A percentile compares a stretch with the other conserved stretches of the same genome.
Evolutionary conservation across 495 filamentous ascomycete genomes (phyloP).

Genomic region (Lophium mytilinum): DNA sequence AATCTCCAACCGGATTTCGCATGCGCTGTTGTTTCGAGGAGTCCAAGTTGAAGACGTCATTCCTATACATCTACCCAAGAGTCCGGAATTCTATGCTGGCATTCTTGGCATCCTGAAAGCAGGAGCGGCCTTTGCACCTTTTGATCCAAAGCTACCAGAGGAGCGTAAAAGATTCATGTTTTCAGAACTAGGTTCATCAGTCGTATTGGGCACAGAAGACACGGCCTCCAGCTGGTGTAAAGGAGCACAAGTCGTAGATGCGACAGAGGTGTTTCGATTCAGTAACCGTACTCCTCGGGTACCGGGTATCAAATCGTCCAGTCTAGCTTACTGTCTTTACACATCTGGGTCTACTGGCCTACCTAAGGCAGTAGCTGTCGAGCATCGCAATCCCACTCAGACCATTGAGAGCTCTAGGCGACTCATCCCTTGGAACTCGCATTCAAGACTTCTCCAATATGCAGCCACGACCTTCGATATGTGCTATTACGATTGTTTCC

Average conservation of each 20-base stretch:
- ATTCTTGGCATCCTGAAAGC: conserved; percentile 37
- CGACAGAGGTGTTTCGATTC: background rate
- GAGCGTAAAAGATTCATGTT: conserved; percentile 35
- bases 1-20: conserved; percentile 33
- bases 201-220: conserved; percentile 15
- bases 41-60: conserved; percentile 32
- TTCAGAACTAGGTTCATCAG: conserved; percentile 29
- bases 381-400: conserved; percentile 34
- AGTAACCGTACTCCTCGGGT: conserved; percentile 7
- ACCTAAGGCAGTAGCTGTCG: conserved; percentile 36
- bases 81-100: conserved; percentile 35
- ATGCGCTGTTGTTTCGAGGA: conserved; percentile 26
- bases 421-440: conserved; percentile 31
- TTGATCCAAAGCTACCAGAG: conserved; percentile 31
- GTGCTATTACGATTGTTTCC: conserved; percentile 41
- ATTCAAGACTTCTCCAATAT: conserved; percentile 34
- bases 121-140: conserved; percentile 36
- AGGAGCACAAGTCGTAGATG: conserved; percentile 4
- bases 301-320: background rate
- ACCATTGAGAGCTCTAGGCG: conserved; percentile 31
- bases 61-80: conserved; percentile 33
- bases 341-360: conserved; percentile 37
- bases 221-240: conserved; percentile 13
- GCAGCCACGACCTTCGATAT: conserved; percentile 41
- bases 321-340: conserved; percentile 36